phyloP scores from a whole-genome alignment of 2,329 filamentous ascomycete genomes.

The Plectosphaerella cucumerina region DNA sequence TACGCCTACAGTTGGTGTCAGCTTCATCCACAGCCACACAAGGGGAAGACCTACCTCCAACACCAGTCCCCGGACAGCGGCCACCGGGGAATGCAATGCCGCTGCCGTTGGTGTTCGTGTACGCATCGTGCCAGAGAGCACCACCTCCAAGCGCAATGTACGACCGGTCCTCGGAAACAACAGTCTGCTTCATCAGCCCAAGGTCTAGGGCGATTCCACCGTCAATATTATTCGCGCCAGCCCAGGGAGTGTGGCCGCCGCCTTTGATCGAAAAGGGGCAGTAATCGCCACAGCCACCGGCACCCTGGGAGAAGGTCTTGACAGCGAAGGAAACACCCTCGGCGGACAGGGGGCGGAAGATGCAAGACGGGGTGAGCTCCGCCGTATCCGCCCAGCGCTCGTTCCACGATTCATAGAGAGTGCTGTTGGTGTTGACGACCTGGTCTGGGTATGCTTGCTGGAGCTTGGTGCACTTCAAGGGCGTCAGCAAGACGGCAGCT shows the following conservation, averaged over 20 bases:
- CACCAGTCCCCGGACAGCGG: conserved; percentile 15
- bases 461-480: background rate
- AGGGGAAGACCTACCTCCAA: conserved; percentile 10
- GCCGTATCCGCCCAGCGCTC: conserved; percentile 7
- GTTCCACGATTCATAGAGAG: background rate
- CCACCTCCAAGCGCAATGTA: conserved; percentile 14
- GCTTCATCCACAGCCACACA: background rate
- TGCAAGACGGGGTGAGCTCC: conserved; percentile 7
- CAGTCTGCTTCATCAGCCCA: background rate
- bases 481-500: background rate
- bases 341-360: conserved; percentile 5
- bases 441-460: background rate
- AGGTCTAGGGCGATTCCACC: conserved; percentile 7
- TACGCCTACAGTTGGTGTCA: conserved; percentile 1
- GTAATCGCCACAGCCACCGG: background rate
- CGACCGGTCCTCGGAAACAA: conserved; percentile 10
- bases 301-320: background rate
- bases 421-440: background rate
- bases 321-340: conserved; percentile 7
- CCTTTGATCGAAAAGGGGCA: conserved; percentile 3
- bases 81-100: conserved; percentile 17
- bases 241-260: conserved; percentile 8
- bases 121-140: conserved; percentile 16
- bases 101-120: conserved; percentile 10
- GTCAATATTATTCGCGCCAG: conserved; percentile 6